phyloP scores from a whole-genome alignment of 768 basidiomycete genomes.

The Saitozyma sp. region DNA sequence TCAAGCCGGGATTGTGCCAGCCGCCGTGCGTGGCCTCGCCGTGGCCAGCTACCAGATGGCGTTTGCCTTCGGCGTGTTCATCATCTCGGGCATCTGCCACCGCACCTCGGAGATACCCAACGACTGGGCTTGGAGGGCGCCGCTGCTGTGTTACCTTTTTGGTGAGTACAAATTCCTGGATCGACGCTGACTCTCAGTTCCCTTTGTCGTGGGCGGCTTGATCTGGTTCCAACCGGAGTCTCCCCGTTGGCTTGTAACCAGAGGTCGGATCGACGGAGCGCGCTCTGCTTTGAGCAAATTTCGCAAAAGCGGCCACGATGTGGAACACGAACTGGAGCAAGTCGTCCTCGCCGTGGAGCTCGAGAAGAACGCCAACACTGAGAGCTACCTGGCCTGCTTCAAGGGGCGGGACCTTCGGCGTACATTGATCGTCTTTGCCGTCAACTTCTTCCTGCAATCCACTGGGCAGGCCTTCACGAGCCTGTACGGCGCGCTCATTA shows the following conservation, averaged over 20 bases:
- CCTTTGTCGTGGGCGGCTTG: background rate
- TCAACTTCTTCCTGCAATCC: constrained; percentile 13
- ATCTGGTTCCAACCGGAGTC: constrained; percentile 10
- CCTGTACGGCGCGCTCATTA: constrained; percentile 4
- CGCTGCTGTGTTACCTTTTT: background rate
- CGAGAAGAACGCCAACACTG: background rate
- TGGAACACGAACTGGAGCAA: background rate
- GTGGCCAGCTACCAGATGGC: constrained; percentile 6
- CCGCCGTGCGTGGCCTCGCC: constrained; percentile 5
- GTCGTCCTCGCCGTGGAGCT: background rate
- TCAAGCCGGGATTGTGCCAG: constrained; percentile 9
- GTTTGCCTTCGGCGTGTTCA: background rate
- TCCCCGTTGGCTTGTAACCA: constrained; percentile 9
- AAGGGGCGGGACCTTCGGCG: background rate
- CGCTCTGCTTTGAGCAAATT: background rate
- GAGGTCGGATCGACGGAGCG: constrained; percentile 62
- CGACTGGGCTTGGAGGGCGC: constrained; percentile 6
- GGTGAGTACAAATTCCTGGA: background rate
- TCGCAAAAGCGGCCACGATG: constrained; percentile 5
- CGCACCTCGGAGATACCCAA: background rate
- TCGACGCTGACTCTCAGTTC: background rate
- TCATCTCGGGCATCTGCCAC: constrained; percentile 6
- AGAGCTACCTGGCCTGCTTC: constrained; percentile 2
- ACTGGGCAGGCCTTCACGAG: constrained; percentile 7
- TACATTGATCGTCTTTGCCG: constrained; percentile 4